phyloP scores from a whole-genome alignment of 352 stramenopile species.

The Peronospora belbahrii region DNA sequence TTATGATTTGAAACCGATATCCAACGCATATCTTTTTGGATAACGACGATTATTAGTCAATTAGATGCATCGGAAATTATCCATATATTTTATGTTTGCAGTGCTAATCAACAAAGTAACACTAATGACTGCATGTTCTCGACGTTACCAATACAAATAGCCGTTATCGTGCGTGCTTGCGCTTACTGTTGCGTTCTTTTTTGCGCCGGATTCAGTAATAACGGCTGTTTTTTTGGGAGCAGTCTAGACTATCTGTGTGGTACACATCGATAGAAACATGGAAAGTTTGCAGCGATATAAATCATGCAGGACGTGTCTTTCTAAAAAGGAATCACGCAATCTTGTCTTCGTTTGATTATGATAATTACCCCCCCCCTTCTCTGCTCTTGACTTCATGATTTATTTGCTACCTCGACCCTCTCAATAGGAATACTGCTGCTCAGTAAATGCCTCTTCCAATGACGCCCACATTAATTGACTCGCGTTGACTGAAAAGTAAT shows the following conservation, averaged over 20 bases:
- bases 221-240: slow-evolving; percentile 11
- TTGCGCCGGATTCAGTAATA: slow-evolving; percentile 4
- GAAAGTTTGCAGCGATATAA: slow-evolving; percentile 19
- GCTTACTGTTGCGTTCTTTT: slow-evolving; percentile 1
- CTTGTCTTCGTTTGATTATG: neutral
- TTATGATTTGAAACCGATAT: slow-evolving; percentile 8
- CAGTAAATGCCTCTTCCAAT: slow-evolving; percentile 31
- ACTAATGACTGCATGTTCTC: neutral
- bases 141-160: slow-evolving; percentile 8
- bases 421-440: too few species aligned
- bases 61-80: too few species aligned
- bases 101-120: slow-evolving; percentile 9
- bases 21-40: slow-evolving; percentile 15
- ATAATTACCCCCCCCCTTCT: neutral
- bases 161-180: slow-evolving; percentile 7
- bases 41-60: slow-evolving; percentile 4
- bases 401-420: too few species aligned
- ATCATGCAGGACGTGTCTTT: slow-evolving; percentile 19
- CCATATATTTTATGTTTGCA: too few species aligned
- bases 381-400: neutral
- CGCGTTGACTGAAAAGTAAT: slow-evolving; percentile 41
- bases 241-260: neutral
- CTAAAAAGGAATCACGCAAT: slow-evolving; percentile 5
- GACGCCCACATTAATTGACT: slow-evolving; percentile 48
- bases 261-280: slow-evolving; percentile 15